These are phyloP conservation scores for Solanum etuberosum DNA, from an alignment of 257 asterid genomes.

Conservation along the genomic window DNA sequence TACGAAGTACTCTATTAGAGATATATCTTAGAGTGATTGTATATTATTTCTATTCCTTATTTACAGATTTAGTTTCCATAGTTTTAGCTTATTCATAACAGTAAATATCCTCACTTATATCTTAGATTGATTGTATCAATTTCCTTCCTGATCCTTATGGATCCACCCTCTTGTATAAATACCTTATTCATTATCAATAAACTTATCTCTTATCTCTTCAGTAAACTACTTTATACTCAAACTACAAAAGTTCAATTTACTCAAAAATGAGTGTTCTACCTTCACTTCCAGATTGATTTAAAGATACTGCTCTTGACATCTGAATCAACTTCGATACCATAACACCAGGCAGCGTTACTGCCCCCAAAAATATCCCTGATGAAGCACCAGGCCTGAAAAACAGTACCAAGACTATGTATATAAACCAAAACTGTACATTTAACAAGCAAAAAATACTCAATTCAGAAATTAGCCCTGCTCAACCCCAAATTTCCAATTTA, in stretches of 20 bases:
- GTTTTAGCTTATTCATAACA: too few relatives aligned
- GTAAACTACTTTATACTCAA: too few relatives aligned
- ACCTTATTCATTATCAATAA: too few relatives aligned
- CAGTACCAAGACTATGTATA: slow-evolving; percentile 1
- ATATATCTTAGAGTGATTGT: too few relatives aligned
- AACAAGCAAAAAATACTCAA: neutral
- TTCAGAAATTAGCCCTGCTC: neutral
- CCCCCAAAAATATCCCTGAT: slow-evolving; percentile 78
- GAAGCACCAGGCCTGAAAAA: slow-evolving; percentile 72
- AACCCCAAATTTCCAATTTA: neutral
- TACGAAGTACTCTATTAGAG: too few relatives aligned
- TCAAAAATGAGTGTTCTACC: slow-evolving; percentile 24
- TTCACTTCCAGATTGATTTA: slow-evolving; percentile 28
- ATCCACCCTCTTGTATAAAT: too few relatives aligned
- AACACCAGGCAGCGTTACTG: slow-evolving; percentile 77
- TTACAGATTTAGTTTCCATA: too few relatives aligned
- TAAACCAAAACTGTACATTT: neutral
- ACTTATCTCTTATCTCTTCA: too few relatives aligned
- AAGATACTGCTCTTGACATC: slow-evolving; percentile 38
- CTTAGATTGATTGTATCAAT: too few relatives aligned
- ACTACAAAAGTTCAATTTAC: neutral
- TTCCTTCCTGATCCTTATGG: too few relatives aligned
- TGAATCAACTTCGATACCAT: slow-evolving; percentile 72
- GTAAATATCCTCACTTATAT: too few relatives aligned
- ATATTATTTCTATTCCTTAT: too few relatives aligned